Conservation (phyloP, 345 rosid genomes). For the Eucalyptus coolabah region DNA sequence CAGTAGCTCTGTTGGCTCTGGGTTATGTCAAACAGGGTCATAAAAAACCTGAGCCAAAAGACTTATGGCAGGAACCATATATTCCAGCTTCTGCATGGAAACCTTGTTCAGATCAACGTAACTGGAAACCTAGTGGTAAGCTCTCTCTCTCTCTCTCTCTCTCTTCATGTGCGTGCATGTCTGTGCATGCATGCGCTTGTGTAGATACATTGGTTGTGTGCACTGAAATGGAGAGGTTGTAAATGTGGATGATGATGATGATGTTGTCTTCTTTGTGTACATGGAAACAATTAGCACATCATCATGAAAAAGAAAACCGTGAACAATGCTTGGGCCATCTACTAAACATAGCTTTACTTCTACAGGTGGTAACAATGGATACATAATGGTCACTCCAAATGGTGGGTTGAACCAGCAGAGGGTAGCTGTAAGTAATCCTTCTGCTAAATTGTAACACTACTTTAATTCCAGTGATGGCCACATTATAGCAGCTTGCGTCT, state of each 20-base stretch:
- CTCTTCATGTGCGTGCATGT: background rate
- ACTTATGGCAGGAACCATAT: slow-evolving; percentile 79
- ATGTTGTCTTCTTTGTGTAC: background rate
- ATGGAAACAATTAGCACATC: background rate
- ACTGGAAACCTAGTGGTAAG: slow-evolving; percentile 64
- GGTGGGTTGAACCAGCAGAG: slow-evolving; percentile 98
- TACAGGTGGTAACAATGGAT: slow-evolving; percentile 81
- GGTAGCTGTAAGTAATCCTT: slow-evolving; percentile 72
- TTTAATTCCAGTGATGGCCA: background rate
- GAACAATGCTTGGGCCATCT: background rate
- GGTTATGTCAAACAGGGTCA: slow-evolving; percentile 30
- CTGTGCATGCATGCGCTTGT: background rate
- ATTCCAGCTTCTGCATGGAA: slow-evolving; percentile 75
- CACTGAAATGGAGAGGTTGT: background rate
- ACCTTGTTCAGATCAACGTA: slow-evolving; percentile 78
- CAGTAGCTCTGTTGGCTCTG: background rate
- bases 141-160: background rate
- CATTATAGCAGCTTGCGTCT: background rate
- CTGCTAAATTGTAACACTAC: background rate
- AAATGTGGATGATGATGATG: background rate
- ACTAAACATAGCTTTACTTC: background rate
- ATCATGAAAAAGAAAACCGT: background rate
- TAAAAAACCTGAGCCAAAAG: slow-evolving; percentile 82
- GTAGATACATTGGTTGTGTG: background rate
- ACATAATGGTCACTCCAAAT: slow-evolving; percentile 86